phyloP scores from a whole-genome alignment of 2,329 filamentous ascomycete genomes.

The Claviceps purpurea region DNA sequence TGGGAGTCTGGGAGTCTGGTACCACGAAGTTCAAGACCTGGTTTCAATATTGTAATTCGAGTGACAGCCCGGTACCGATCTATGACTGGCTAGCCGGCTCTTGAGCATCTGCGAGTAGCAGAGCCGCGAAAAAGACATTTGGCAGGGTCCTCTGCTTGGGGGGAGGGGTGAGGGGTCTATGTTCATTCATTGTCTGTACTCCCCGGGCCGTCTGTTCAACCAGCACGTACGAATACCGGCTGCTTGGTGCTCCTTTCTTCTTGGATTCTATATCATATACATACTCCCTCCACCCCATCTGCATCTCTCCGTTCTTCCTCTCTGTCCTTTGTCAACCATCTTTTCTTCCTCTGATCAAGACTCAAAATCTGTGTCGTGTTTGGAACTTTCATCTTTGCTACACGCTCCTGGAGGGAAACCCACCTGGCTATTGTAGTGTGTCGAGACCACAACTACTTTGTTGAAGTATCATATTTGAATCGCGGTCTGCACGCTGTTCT shows the following conservation, averaged over 20 bases:
- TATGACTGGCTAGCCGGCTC: conserved; percentile 1
- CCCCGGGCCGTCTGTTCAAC: conserved; percentile 5
- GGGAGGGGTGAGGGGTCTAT: conserved; percentile 7
- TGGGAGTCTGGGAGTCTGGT: neutral
- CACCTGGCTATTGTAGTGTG: neutral
- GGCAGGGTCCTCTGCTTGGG: conserved; percentile 6
- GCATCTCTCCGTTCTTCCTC: conserved; percentile 1
- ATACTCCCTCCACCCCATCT: neutral
- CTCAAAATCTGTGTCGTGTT: neutral
- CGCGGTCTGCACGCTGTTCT: neutral
- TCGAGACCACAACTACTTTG: neutral
- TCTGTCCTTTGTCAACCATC: neutral
- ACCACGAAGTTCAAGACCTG: neutral
- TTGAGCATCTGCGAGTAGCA: conserved; percentile 9
- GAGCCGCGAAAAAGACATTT: conserved; percentile 12
- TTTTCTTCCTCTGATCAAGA: neutral
- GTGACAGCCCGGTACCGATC: conserved; percentile 1
- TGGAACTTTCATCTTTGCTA: neutral
- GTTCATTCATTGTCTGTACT: conserved; percentile 1
- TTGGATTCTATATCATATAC: conserved; percentile 4
- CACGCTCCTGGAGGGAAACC: neutral
- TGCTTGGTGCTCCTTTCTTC: conserved; percentile 2
- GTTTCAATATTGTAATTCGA: neutral
- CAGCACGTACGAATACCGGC: conserved; percentile 7
- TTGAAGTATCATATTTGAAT: neutral